A percentile compares a stretch with the other conserved stretches of the same genome.
Evolutionary conservation across 805 yeast genomes (phyloP).

Genomic region (Sungouiozyma intestinalis): DNA sequence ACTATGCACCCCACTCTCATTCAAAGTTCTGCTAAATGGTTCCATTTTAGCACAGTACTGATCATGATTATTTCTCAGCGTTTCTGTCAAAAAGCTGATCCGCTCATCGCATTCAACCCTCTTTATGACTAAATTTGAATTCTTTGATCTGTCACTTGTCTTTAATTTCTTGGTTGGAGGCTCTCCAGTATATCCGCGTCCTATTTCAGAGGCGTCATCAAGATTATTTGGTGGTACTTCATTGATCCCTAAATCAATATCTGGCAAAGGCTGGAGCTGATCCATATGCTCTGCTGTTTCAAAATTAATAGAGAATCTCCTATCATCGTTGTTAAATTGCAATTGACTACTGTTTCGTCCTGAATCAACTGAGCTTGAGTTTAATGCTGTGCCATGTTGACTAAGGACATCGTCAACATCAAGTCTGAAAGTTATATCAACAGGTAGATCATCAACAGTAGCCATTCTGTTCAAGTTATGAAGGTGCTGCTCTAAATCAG

Average conservation of each 20-base stretch:
- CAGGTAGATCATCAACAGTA: slow-evolving; percentile 6
- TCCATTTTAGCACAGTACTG: slow-evolving; percentile 17
- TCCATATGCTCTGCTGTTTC: background rate
- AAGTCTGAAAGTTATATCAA: slow-evolving; percentile 23
- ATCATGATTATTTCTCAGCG: slow-evolving; percentile 15
- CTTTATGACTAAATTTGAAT: background rate
- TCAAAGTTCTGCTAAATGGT: slow-evolving; percentile 2
- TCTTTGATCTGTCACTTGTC: background rate
- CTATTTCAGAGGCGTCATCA: background rate
- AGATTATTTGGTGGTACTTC: background rate
- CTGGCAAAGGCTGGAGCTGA: background rate
- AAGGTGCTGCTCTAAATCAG: background rate
- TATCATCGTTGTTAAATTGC: background rate
- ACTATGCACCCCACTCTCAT: background rate
- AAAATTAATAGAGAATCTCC: background rate
- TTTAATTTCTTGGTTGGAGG: background rate
- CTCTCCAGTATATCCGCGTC: background rate
- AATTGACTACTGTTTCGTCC: background rate
- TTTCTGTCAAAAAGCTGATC: slow-evolving; percentile 20
- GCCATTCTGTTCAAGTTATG: background rate
- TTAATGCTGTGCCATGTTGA: slow-evolving; percentile 16
- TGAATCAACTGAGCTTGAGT: slow-evolving; percentile 5
- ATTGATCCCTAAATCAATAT: slow-evolving; percentile 9
- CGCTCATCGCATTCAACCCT: slow-evolving; percentile 13
- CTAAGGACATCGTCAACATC: slow-evolving; percentile 22